Percentiles rank a stretch among this genome's conserved stretches.
phyloP scores from a whole-genome alignment of 2,329 filamentous ascomycete species.

The Exutisphaerella laricina region DNA sequence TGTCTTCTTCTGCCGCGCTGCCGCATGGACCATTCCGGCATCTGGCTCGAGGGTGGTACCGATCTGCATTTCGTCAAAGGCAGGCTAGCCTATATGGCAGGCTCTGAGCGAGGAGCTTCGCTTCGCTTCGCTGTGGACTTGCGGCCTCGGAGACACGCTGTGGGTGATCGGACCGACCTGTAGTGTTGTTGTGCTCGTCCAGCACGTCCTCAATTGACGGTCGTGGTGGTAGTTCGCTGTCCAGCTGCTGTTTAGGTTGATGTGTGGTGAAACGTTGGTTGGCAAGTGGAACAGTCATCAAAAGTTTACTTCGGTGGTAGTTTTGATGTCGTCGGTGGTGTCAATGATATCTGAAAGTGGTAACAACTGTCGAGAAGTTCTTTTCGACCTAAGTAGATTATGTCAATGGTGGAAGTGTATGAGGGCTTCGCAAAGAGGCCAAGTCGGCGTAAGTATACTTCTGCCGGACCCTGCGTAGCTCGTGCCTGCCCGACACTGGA shows the following conservation, averaged over 20 bases:
- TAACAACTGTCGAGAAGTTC: background rate
- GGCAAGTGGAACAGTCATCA: too few species aligned
- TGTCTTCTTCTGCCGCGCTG: background rate
- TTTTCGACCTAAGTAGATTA: too few species aligned
- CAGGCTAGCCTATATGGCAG: too few species aligned
- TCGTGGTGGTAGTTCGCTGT: background rate
- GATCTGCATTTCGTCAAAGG: background rate
- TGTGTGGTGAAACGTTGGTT: too few species aligned
- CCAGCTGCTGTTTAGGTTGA: background rate
- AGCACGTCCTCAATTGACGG: conserved; percentile 1
- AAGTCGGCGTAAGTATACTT: too few species aligned
- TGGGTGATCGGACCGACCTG: background rate
- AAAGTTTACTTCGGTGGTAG: background rate
- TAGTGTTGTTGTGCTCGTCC: background rate
- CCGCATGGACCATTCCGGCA: too few species aligned
- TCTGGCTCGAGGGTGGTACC: background rate
- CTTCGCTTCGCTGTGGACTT: background rate
- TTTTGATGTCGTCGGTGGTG: background rate
- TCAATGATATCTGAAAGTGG: background rate
- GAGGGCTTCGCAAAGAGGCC: background rate
- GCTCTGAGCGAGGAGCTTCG: too few species aligned
- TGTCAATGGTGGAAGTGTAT: background rate
- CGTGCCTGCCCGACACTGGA: background rate
- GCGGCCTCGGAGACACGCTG: background rate
- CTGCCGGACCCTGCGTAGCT: too few species aligned